A percentile compares a stretch with the other conserved stretches of the same genome.
Conservation (phyloP, 1,284 basidiomycete species). For the Hypsizygus ulmarius region DNA sequence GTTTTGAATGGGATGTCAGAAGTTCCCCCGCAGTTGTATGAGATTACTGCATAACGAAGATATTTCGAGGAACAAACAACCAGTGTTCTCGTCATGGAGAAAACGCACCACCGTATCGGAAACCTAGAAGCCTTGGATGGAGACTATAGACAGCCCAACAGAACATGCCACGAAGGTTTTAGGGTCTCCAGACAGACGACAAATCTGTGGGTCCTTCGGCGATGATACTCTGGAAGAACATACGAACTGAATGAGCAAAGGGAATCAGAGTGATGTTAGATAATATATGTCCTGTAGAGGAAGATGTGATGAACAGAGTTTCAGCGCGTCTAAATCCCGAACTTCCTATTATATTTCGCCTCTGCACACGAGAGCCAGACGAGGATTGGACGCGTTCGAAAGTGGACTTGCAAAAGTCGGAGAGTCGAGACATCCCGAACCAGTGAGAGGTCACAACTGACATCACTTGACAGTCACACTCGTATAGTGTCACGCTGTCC, state of each 20-base stretch:
- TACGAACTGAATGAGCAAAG: slow-evolving; percentile 1
- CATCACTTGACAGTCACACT: slow-evolving; percentile 12
- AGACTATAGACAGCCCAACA: slow-evolving; percentile 5
- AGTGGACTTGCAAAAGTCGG: background rate
- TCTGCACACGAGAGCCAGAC: background rate
- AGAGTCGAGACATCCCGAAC: background rate
- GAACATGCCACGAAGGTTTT: background rate
- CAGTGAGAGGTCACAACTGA: slow-evolving; percentile 5
- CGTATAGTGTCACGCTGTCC: slow-evolving; percentile 10
- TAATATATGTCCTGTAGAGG: slow-evolving; percentile 4
- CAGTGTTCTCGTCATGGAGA: background rate
- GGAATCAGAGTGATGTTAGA: background rate
- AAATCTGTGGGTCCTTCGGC: background rate
- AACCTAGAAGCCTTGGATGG: background rate
- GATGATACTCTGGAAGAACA: slow-evolving; percentile 8
- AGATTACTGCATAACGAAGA: background rate
- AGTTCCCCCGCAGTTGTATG: background rate
- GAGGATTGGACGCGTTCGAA: slow-evolving; percentile 1
- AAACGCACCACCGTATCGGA: background rate
- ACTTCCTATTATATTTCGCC: too few species aligned
- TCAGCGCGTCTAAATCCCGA: too few species aligned
- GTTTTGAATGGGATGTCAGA: too few species aligned
- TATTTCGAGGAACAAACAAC: background rate
- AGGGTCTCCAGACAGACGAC: slow-evolving; percentile 8
- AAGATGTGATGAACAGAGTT: background rate